Evolutionary conservation across 768 basidiomycete species (phyloP).

Genomic region (Russula brevipes): DNA sequence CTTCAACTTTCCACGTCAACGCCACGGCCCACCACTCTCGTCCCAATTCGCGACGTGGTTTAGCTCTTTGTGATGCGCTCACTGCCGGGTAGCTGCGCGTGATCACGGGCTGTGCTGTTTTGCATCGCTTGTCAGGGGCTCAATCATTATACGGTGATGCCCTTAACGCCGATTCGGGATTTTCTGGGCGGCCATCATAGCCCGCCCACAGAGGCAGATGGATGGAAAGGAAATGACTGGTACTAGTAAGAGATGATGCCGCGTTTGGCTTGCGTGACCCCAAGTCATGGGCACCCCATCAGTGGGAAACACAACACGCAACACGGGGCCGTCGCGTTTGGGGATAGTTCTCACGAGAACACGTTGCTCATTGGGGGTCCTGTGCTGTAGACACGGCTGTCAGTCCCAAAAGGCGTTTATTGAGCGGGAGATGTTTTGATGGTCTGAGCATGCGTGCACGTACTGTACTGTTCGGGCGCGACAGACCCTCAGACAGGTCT

Average conservation of each 20-base stretch:
- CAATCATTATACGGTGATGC: background rate
- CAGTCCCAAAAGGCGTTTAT: background rate
- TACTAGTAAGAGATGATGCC: too few relatives aligned
- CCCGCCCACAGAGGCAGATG: background rate
- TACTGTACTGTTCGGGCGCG: too few relatives aligned
- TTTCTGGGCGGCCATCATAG: constrained; percentile 9
- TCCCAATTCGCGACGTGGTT: too few relatives aligned
- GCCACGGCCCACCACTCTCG: too few relatives aligned
- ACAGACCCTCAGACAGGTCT: too few relatives aligned
- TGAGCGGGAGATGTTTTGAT: constrained; percentile 2
- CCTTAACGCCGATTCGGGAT: background rate
- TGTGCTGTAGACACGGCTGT: background rate
- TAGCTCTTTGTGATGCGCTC: too few relatives aligned
- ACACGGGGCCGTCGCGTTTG: background rate
- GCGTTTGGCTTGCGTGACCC: too few relatives aligned
- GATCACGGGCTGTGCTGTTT: background rate
- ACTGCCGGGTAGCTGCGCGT: too few relatives aligned
- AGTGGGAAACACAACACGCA: too few relatives aligned
- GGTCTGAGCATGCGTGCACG: background rate
- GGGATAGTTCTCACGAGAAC: background rate
- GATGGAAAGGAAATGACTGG: too few relatives aligned
- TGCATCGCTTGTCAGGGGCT: background rate
- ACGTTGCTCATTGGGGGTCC: background rate
- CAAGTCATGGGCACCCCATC: too few relatives aligned
- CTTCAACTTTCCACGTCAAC: too few relatives aligned